Conservation (phyloP, 1,284 basidiomycete species). For the Pisolithus thermaeus region DNA sequence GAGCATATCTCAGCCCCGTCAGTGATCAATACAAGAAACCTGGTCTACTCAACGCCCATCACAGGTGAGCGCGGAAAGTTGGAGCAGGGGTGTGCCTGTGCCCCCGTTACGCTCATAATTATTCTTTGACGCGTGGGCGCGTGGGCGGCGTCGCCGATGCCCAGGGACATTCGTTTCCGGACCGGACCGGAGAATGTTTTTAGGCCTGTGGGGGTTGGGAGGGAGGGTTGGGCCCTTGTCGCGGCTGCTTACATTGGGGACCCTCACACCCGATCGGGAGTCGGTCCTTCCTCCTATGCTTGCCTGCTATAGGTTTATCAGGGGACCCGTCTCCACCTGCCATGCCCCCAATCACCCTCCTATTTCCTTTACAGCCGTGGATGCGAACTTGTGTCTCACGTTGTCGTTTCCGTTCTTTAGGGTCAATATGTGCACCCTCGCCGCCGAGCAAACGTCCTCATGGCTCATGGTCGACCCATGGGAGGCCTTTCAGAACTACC, state of each 20-base stretch:
- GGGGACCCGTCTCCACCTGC: constrained; percentile 4
- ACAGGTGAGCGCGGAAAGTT: constrained; percentile 53
- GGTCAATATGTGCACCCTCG: constrained; percentile 85
- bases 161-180: too few species aligned
- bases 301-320: too few species aligned
- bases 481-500: constrained; percentile 93
- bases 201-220: too few species aligned
- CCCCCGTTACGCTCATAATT: background rate
- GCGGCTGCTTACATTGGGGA: too few species aligned
- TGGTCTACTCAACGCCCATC: constrained; percentile 73
- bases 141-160: too few species aligned
- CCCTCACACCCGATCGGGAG: too few species aligned
- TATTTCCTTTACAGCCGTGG: constrained; percentile 3
- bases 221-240: too few species aligned
- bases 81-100: too few species aligned
- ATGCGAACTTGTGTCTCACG: constrained; percentile 12
- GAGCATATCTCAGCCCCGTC: constrained; percentile 92
- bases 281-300: too few species aligned
- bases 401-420: constrained; percentile 34
- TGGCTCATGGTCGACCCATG: constrained; percentile 96
- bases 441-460: constrained; percentile 71
- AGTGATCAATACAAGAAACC: constrained; percentile 92
- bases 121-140: background rate
- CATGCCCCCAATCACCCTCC: constrained; percentile 3
- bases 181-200: background rate